Base-by-base conservation (phyloP, 2,329 filamentous ascomycete genomes). In the Pseudocercospora vitis region DNA sequence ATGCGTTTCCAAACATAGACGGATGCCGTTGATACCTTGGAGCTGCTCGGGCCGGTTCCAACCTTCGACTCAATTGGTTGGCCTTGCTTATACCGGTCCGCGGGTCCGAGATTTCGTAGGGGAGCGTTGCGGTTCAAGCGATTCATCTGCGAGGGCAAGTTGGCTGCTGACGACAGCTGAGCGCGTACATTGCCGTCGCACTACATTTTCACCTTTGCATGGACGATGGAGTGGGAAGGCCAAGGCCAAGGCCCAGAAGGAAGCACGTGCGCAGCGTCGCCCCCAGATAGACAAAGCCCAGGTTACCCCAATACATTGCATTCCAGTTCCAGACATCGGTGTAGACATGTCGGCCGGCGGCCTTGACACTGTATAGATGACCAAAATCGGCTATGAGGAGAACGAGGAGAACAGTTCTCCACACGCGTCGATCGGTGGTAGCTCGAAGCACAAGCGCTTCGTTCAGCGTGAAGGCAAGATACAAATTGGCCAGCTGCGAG, bases 401-500 rank as follows among this genome's bases (percentile, higher is more conserved):
- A 31, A 80, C 84, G 40, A 86, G 72, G 3, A 91, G 74, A 21
- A 91, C 76, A 1, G 81, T 77, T 60, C 75, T 78, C 88, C 88
- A 92, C 53, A 92, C 87, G 19, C 77, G 76, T 28, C 85, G 66
- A 72, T 91, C 84, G 46, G 75, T 74, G 5, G 88, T 89, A 12
- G 81, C 78, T 35, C 89, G 84, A 59, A 92, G 78, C 9, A 92
- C 84, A 19, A 90, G 72, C 1, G 86, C 87, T 73, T 94, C 88
- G 73, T 87, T 89, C 65, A 92, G 72, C 51, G 86, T 83, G 70
- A 91, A 89, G 53, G 88, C 80, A 32, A 91, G 71, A 73, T 91
- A 92, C 58, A 91, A 76, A 71, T 90, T 91, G 37, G 86, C 86
- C 26, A 92, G 80, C 73, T 92, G 88, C 14, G 84, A 83, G 63